These are phyloP conservation scores for Rhipidocladum racemiflorum DNA, from an alignment of 176 grass and related monocot genomes.

Conservation along the genomic window DNA sequence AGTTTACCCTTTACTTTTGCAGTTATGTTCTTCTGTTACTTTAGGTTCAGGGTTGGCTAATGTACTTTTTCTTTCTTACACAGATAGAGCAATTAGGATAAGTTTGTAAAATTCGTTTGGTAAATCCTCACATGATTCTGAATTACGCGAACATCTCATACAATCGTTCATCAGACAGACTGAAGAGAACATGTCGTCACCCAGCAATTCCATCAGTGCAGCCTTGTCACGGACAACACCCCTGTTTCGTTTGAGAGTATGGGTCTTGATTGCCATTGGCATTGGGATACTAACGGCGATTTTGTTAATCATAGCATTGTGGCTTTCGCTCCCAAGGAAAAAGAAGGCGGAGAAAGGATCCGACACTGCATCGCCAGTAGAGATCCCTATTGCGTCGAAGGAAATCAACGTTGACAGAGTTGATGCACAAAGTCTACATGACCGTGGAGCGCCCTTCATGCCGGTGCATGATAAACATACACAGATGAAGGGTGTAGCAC, in stretches of 20 bases:
- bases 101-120: conserved; percentile 40
- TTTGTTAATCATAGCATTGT: conserved; percentile 60
- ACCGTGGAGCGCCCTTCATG: conserved; percentile 33
- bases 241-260: conserved; percentile 68
- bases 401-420: conserved; percentile 79
- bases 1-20: conserved; percentile 45
- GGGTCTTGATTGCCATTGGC: conserved; percentile 80
- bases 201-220: conserved; percentile 44
- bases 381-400: conserved; percentile 85
- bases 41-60: conserved; percentile 25
- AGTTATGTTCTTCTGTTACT: conserved; percentile 45
- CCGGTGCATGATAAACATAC: conserved; percentile 59
- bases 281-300: conserved; percentile 61
- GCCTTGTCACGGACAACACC: conserved; percentile 68
- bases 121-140: conserved; percentile 30
- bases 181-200: conserved; percentile 55
- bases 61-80: conserved; percentile 39
- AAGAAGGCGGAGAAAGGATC: conserved; percentile 42
- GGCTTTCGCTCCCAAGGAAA: conserved; percentile 55
- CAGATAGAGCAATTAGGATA: conserved; percentile 46
- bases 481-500: conserved; percentile 35
- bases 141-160: neutral
- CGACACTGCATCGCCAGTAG: conserved; percentile 30
- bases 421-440: conserved; percentile 43
- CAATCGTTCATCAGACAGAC: conserved; percentile 13